These are phyloP conservation scores for Chimonanthus praecox DNA, from an alignment of 164 flowering plant species.

Conservation along the genomic window DNA sequence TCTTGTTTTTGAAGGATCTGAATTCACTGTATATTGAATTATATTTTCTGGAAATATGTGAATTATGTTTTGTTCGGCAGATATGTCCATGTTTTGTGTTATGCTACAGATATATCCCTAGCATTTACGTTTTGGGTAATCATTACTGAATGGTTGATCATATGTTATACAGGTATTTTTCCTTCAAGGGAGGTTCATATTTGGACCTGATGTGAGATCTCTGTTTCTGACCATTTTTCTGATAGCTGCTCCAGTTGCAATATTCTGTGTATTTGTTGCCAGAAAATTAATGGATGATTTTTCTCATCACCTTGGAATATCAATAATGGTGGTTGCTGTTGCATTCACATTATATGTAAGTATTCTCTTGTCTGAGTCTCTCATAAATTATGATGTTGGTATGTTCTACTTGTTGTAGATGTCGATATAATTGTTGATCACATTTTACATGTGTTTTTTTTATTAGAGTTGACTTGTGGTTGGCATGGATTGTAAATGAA, in stretches of 20 bases:
- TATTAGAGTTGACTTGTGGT: no score
- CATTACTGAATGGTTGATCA: constrained; percentile 2
- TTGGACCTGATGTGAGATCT: constrained; percentile 98
- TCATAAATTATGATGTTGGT: no score
- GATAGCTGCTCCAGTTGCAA: constrained; percentile 65
- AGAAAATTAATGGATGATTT: constrained; percentile 74
- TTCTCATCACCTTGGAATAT: constrained; percentile 53
- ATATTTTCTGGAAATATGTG: no score
- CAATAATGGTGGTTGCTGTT: constrained; percentile 60
- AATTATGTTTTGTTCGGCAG: no score
- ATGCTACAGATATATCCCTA: not conserved
- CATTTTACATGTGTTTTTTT: no score
- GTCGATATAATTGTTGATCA: no score
- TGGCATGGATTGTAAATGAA: no score
- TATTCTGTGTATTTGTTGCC: constrained; percentile 85
- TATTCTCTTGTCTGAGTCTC: constrained; percentile 3
- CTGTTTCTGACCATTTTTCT: constrained; percentile 70
- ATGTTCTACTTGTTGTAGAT: not conserved
- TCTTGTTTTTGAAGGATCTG: no score
- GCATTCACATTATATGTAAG: constrained; percentile 74
- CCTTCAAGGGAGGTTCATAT: constrained; percentile 80
- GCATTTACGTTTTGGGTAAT: not conserved
- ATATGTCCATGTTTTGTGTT: not conserved
- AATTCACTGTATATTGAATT: no score
- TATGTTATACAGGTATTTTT: constrained; percentile 67